Evolutionary conservation across 805 yeast species (phyloP).

Genomic region (Schwanniomyces occidentalis): DNA sequence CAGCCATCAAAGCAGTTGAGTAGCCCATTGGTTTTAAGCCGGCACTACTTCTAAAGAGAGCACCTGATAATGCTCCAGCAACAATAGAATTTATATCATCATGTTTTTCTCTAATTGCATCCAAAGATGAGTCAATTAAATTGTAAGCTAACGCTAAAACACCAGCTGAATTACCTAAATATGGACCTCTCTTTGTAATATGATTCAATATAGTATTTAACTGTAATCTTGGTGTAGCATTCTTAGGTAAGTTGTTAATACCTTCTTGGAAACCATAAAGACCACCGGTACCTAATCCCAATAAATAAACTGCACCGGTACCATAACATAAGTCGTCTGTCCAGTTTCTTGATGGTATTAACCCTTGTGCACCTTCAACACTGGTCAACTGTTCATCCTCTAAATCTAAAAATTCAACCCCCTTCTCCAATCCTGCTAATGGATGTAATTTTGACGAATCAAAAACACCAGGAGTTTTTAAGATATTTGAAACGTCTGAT

Average conservation of each 20-base stretch:
- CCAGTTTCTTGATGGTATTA: constrained; percentile 97
- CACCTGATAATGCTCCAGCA: constrained; percentile 93
- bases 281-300: constrained; percentile 90
- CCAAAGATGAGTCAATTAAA: constrained; percentile 76
- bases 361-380: constrained; percentile 86
- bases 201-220: constrained; percentile 89
- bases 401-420: constrained; percentile 84
- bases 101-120: constrained; percentile 81
- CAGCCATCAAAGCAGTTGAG: constrained; percentile 81
- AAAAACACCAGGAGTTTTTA: constrained; percentile 59
- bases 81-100: constrained; percentile 81
- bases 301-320: constrained; percentile 88
- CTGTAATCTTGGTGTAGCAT: constrained; percentile 76
- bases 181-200: constrained; percentile 94
- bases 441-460: constrained; percentile 83
- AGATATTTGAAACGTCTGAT: constrained; percentile 60
- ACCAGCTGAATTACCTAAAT: constrained; percentile 92
- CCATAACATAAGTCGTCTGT: constrained; percentile 97
- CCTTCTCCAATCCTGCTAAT: constrained; percentile 86
- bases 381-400: constrained; percentile 74
- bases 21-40: constrained; percentile 89
- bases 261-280: constrained; percentile 87
- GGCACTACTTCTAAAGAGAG: constrained; percentile 79
- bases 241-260: constrained; percentile 68
- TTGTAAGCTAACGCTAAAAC: constrained; percentile 89